Evolutionary conservation across 331 rosid species (phyloP).

Genomic region (Erythrophleum ivorense): DNA sequence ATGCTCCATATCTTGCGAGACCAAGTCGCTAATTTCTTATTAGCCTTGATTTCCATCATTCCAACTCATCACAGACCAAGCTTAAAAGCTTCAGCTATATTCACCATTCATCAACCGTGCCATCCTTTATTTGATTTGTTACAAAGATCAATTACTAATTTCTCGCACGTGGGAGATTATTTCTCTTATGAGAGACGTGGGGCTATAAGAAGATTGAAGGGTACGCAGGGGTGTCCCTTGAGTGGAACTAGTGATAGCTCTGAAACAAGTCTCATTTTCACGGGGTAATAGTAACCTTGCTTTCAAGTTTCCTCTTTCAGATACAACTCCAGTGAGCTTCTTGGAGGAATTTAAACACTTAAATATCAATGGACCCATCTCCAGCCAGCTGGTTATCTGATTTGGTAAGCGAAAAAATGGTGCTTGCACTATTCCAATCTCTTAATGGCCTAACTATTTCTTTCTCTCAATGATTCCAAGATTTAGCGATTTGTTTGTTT

Average conservation of each 20-base stretch:
- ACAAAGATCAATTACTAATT: neutral
- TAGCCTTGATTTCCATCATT: neutral
- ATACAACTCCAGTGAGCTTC: too few species aligned
- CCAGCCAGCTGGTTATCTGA: slow-evolving; percentile 38
- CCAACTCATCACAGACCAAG: neutral
- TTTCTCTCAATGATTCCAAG: neutral
- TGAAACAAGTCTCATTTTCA: neutral
- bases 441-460: neutral
- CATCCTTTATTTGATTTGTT: neutral
- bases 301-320: neutral
- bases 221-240: neutral
- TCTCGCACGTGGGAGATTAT: neutral
- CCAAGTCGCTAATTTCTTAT: neutral
- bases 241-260: neutral
- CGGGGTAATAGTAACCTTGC: neutral
- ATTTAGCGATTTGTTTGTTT: neutral
- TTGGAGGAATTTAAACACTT: neutral
- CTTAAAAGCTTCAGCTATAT: neutral
- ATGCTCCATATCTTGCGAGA: neutral
- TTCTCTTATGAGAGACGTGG: too few species aligned
- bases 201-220: neutral
- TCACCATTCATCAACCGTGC: neutral
- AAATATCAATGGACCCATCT: slow-evolving; percentile 20
- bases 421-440: neutral
- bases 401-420: slow-evolving; percentile 33